Evolutionary conservation across 2,329 filamentous ascomycete genomes (phyloP).

Genomic region (Penicillium glabrum): DNA sequence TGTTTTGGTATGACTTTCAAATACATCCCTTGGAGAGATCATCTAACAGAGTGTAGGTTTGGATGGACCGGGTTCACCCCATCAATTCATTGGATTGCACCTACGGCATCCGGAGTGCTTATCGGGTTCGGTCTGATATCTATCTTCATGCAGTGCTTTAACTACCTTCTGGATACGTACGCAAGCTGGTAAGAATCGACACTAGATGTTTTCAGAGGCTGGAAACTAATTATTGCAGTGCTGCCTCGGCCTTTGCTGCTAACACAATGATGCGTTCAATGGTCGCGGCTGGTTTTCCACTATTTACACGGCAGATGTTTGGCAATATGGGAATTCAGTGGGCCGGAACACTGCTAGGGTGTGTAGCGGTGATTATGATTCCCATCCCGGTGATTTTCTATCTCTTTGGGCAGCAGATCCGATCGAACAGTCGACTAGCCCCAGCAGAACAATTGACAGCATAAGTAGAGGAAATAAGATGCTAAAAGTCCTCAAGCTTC

Average conservation of each 20-base stretch:
- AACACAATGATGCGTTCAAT: slow-evolving; percentile 40
- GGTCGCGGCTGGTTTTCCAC: slow-evolving; percentile 36
- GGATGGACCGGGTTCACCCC: slow-evolving; percentile 35
- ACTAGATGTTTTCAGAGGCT: too few species aligned
- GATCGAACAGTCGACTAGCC: too few species aligned
- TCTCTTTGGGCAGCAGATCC: too few species aligned
- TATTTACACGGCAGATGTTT: slow-evolving; percentile 40
- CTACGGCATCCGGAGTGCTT: slow-evolving; percentile 33
- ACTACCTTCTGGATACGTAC: slow-evolving; percentile 42
- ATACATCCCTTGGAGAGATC: too few species aligned
- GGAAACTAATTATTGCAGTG: slow-evolving; percentile 28
- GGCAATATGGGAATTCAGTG: slow-evolving; percentile 38
- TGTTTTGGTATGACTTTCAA: slow-evolving; percentile 33
- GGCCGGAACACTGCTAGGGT: slow-evolving; percentile 40
- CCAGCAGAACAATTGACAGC: too few species aligned
- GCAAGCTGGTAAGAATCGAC: slow-evolving; percentile 40
- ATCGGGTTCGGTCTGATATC: slow-evolving; percentile 34
- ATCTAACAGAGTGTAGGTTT: slow-evolving; percentile 11
- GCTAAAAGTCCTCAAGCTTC: too few species aligned
- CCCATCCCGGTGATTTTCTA: slow-evolving; percentile 39
- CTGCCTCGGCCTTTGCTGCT: slow-evolving; percentile 39
- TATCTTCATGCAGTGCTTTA: slow-evolving; percentile 38
- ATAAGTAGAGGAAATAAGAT: too few species aligned
- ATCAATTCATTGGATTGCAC: slow-evolving; percentile 37
- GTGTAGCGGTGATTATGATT: slow-evolving; percentile 37